Evolutionary conservation across 2,329 filamentous ascomycete genomes (phyloP).

Genomic region (Colletotrichum viniferum): DNA sequence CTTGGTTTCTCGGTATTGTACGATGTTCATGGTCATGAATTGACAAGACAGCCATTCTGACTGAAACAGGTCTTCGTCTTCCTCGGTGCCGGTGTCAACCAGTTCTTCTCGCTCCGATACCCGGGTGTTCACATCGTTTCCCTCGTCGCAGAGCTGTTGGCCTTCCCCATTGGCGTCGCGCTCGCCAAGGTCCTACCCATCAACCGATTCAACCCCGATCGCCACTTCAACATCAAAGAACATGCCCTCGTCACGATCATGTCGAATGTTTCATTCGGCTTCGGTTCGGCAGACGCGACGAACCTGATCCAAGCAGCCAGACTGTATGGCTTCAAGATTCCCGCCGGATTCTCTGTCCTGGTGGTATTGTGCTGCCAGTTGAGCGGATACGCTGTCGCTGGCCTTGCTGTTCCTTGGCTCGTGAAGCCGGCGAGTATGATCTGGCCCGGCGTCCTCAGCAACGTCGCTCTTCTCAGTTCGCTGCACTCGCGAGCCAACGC

Average conservation of each 20-base stretch:
- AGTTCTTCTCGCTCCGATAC: slow-evolving; percentile 45
- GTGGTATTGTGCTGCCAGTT: slow-evolving; percentile 51
- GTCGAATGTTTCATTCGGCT: slow-evolving; percentile 53
- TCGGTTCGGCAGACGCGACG: slow-evolving; percentile 30
- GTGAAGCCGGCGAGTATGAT: slow-evolving; percentile 49
- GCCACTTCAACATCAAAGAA: slow-evolving; percentile 51
- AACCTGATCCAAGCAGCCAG: slow-evolving; percentile 46
- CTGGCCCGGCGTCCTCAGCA: slow-evolving; percentile 51
- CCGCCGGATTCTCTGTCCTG: slow-evolving; percentile 31
- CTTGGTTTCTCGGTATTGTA: slow-evolving; percentile 49
- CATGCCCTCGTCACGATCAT: slow-evolving; percentile 53
- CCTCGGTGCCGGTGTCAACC: slow-evolving; percentile 34
- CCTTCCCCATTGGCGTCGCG: slow-evolving; percentile 42
- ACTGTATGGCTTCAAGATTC: slow-evolving; percentile 45
- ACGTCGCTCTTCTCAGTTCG: slow-evolving; percentile 45
- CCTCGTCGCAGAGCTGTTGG: slow-evolving; percentile 41
- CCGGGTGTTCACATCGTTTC: slow-evolving; percentile 40
- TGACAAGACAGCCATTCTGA: background rate
- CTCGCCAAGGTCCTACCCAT: slow-evolving; percentile 43
- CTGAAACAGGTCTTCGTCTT: slow-evolving; percentile 24
- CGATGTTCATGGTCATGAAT: slow-evolving; percentile 17
- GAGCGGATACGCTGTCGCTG: slow-evolving; percentile 54
- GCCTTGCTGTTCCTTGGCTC: slow-evolving; percentile 41
- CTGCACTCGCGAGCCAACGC: slow-evolving; percentile 34
- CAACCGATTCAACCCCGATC: slow-evolving; percentile 43